Evolutionary conservation across 78 protist genomes (phyloP), one percentile per base, ranked within the genome.

Genomic region (Dictyostelium capitatum): DNA sequence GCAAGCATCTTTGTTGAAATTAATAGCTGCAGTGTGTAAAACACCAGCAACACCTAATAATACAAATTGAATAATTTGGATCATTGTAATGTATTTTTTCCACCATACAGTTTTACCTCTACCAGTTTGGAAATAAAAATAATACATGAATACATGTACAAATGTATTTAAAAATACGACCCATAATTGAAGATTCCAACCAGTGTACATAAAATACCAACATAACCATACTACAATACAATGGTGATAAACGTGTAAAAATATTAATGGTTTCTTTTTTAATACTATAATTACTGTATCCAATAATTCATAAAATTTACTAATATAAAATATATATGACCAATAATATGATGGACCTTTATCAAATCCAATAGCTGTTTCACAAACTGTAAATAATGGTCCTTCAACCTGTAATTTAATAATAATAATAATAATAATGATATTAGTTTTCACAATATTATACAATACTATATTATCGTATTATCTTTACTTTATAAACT

Each of bases 171-270:
- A 51, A 47, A 69, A 47, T 2, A 82, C 92, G 30, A 83, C 91
- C 92, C 83, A 92, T 30, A 81, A 62, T 67, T 92, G 90, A 9
- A 70, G 32, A 64, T 79, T 23, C 91, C 91, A 83, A 41, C 91
- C 91, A 72, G 51, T 72, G 59, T 83, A 69, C 46, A 83, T 10
- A 47, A 83, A 67, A 62, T 56, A 83, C 91, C 91, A 83, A 69
- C 81, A 92, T 37, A 73, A 47, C 89, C 95, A 73, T 3, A 92
- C 83, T 5, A 81, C 90, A 32, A 92, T 37, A 23, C 83, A 82
- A 82, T 97, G 98, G 73, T 97, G 98, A 69, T 92, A 97, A 28
- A 95, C 95, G 51, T 96, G 97, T n/a, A 95, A 87, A 51, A 92
- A 92, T 15, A 67, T 83, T 50, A 96, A 46, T 37, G 78, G 79